A percentile compares a stretch with the other conserved stretches of the same genome.
phyloP scores from a whole-genome alignment of 2,329 filamentous ascomycete species.

The Neurospora sp. region DNA sequence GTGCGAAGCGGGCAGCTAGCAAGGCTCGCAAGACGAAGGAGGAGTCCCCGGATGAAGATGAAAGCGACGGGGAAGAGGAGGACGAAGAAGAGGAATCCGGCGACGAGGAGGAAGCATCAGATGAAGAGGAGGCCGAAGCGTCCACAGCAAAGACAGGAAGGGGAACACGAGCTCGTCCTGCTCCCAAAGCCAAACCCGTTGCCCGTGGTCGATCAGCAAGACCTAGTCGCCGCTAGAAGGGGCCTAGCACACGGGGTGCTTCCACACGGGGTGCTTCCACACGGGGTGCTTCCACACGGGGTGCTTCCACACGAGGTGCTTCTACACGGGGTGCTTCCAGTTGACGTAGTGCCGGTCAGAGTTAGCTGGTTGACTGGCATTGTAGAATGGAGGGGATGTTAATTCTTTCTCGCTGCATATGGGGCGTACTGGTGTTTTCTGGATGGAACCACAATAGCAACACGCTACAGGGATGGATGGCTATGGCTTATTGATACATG shows the following conservation, averaged over 20 bases:
- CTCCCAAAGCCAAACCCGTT: background rate
- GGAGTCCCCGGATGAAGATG: conserved; percentile 25
- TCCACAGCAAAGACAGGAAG: background rate
- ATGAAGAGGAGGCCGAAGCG: conserved; percentile 23
- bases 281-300: too few relatives aligned
- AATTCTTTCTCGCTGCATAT: background rate
- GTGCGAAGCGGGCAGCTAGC: conserved; percentile 33
- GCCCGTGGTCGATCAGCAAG: background rate
- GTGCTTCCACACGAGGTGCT: too few relatives aligned
- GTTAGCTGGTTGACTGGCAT: background rate
- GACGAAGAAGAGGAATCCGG: conserved; percentile 21
- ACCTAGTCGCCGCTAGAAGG: background rate
- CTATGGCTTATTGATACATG: background rate
- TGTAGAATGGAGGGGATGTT: background rate
- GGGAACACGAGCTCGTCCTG: background rate
- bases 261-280: background rate
- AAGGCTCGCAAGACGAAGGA: conserved; percentile 30
- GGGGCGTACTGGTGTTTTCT: background rate
- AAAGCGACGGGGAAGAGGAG: conserved; percentile 22
- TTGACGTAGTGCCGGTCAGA: background rate
- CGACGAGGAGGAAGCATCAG: conserved; percentile 26
- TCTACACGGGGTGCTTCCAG: background rate
- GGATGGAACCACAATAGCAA: background rate
- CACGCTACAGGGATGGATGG: background rate
- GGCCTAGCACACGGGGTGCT: background rate